phyloP scores from a whole-genome alignment of 768 basidiomycete genomes.

The Leccinum ochraceum region DNA sequence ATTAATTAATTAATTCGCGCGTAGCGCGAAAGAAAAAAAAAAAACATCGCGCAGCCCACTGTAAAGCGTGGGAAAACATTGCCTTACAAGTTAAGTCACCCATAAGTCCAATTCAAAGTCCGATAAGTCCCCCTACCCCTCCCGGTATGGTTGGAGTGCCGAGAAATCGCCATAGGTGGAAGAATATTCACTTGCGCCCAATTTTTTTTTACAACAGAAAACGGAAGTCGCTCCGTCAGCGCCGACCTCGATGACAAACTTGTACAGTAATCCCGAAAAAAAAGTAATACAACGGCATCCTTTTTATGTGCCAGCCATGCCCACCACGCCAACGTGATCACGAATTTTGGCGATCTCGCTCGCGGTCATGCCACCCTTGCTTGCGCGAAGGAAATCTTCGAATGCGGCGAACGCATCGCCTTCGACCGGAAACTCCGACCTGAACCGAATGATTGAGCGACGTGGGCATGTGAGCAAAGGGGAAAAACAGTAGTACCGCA shows the following conservation, averaged over 20 bases:
- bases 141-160: too few species aligned
- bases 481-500: slow-evolving; percentile 43
- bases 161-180: slow-evolving; percentile 20
- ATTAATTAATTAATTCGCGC: too few species aligned
- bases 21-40: too few species aligned
- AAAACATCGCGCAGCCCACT: too few species aligned
- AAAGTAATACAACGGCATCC: background rate
- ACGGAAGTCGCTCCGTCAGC: slow-evolving; percentile 8
- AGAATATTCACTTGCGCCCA: slow-evolving; percentile 9
- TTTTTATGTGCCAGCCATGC: slow-evolving; percentile 80
- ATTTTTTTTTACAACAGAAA: background rate
- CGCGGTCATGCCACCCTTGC: slow-evolving; percentile 78
- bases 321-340: slow-evolving; percentile 81
- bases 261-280: slow-evolving; percentile 13
- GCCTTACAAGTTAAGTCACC: too few species aligned
- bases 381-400: slow-evolving; percentile 83
- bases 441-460: slow-evolving; percentile 25
- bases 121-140: too few species aligned
- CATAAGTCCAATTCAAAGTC: too few species aligned
- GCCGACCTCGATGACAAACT: slow-evolving; percentile 14
- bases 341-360: slow-evolving; percentile 91
- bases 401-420: slow-evolving; percentile 72
- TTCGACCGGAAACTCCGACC: slow-evolving; percentile 61
- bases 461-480: background rate
- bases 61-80: too few species aligned